phyloP scores from a whole-genome alignment of 2,329 filamentous ascomycete genomes.

The Fusarium nanum region DNA sequence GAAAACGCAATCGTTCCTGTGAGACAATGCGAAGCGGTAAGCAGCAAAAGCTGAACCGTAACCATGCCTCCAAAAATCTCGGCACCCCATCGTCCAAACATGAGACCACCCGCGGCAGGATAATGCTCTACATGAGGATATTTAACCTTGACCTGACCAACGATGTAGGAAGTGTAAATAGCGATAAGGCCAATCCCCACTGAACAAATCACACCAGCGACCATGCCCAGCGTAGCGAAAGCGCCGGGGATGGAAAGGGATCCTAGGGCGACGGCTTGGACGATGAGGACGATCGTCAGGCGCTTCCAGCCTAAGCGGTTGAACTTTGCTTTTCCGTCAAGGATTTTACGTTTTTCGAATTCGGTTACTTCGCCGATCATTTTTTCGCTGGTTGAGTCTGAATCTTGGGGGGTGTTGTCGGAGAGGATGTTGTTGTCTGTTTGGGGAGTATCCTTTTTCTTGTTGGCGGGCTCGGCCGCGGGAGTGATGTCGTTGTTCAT shows the following conservation, averaged over 20 bases:
- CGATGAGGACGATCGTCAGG: conserved; percentile 44
- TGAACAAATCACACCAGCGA: conserved; percentile 53
- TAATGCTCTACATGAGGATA: conserved; percentile 69
- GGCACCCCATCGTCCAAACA: conserved; percentile 67
- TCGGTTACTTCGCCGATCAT: conserved; percentile 43
- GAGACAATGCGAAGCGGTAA: conserved; percentile 74
- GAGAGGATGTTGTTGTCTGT: conserved; percentile 28
- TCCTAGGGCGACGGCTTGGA: conserved; percentile 42
- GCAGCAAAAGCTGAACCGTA: conserved; percentile 70
- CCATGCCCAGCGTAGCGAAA: conserved; percentile 44
- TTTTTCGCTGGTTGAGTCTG: conserved; percentile 39
- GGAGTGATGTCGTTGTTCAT: conserved; percentile 35
- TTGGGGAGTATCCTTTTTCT: conserved; percentile 20
- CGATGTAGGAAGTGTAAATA: conserved; percentile 56
- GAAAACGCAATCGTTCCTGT: conserved; percentile 75
- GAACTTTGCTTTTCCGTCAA: conserved; percentile 41
- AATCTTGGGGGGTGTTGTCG: conserved; percentile 2
- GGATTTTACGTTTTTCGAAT: conserved; percentile 43
- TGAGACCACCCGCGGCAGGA: conserved; percentile 70
- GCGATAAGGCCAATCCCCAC: conserved; percentile 53
- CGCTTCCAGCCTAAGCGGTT: conserved; percentile 44
- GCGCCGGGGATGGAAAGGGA: conserved; percentile 42
- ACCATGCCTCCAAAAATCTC: conserved; percentile 69
- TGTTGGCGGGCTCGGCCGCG: conserved; percentile 31
- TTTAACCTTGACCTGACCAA: conserved; percentile 56